Evolutionary conservation across 768 basidiomycete species (phyloP).

Genomic region (Fomitopsis pulvina): DNA sequence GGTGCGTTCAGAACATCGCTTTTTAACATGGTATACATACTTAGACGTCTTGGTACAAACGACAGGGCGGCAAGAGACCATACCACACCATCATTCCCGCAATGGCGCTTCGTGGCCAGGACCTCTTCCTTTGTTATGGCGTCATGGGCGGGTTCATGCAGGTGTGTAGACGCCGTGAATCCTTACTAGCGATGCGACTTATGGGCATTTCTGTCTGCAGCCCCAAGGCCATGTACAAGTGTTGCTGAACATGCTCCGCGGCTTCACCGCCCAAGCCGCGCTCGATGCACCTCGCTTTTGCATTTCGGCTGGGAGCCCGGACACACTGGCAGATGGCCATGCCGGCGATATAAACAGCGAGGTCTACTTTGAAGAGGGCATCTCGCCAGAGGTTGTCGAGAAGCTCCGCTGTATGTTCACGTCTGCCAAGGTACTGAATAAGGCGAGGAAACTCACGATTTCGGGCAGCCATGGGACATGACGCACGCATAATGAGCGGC

Average conservation of each 20-base stretch:
- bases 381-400: slow-evolving; percentile 52
- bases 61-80: slow-evolving; percentile 78
- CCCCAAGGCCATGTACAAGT: slow-evolving; percentile 98
- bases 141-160: slow-evolving; percentile 95
- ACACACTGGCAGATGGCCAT: slow-evolving; percentile 39
- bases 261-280: slow-evolving; percentile 82
- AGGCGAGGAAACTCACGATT: not conserved
- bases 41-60: not conserved
- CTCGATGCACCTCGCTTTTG: slow-evolving; percentile 96
- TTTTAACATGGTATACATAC: not conserved
- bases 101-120: slow-evolving; percentile 68
- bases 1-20: slow-evolving; percentile 30
- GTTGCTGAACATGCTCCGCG: slow-evolving; percentile 81
- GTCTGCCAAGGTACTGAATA: not conserved
- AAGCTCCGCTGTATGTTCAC: slow-evolving; percentile 54
- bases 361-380: slow-evolving; percentile 86
- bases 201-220: slow-evolving; percentile 31
- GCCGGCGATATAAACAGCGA: slow-evolving; percentile 73
- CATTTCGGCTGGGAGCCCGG: slow-evolving; percentile 79
- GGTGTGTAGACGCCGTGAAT: slow-evolving; percentile 26
- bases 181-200: not conserved
- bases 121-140: slow-evolving; percentile 84
- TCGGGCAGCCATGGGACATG: slow-evolving; percentile 79
- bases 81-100: slow-evolving; percentile 96
- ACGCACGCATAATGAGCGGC: slow-evolving; percentile 57